Conservation (phyloP, 2,329 filamentous ascomycete genomes). For the Emericellopsis atlantica region DNA sequence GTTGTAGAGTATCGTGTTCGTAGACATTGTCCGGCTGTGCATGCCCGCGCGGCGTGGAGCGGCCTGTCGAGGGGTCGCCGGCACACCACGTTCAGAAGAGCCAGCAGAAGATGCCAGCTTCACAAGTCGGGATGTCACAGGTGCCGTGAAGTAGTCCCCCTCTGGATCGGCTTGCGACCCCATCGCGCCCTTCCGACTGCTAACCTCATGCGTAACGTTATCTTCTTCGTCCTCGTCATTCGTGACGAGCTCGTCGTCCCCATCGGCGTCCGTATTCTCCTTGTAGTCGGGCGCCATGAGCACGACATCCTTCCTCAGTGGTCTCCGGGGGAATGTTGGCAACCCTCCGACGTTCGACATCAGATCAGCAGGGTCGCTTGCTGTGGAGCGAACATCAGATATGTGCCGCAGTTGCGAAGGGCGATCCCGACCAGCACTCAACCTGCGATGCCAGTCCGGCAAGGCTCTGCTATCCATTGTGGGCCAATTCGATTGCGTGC, state of each 20-base stretch:
- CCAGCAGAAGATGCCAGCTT: slow-evolving; percentile 20
- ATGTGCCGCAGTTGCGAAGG: slow-evolving; percentile 33
- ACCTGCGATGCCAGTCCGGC: slow-evolving; percentile 36
- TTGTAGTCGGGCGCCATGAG: slow-evolving; percentile 26
- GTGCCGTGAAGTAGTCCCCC: slow-evolving; percentile 31
- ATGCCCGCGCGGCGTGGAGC: slow-evolving; percentile 22
- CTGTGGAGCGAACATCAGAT: slow-evolving; percentile 45
- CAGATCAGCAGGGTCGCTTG: slow-evolving; percentile 53
- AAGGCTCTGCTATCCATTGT: slow-evolving; percentile 30
- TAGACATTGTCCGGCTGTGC: slow-evolving; percentile 66
- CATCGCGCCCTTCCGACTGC: slow-evolving; percentile 15
- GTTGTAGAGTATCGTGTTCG: slow-evolving; percentile 74
- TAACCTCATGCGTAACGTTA: slow-evolving; percentile 27
- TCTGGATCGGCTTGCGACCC: slow-evolving; percentile 17
- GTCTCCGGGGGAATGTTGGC: slow-evolving; percentile 10
- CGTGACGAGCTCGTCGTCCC: slow-evolving; percentile 80
- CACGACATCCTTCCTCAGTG: background rate
- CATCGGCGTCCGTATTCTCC: slow-evolving; percentile 69
- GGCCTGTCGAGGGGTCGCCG: slow-evolving; percentile 17
- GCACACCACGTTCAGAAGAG: slow-evolving; percentile 14
- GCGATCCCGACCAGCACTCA: slow-evolving; percentile 37
- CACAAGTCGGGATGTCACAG: slow-evolving; percentile 27
- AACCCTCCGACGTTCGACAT: slow-evolving; percentile 36
- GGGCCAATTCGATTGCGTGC: slow-evolving; percentile 33
- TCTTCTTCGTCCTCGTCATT: slow-evolving; percentile 62